Conservation (phyloP, 2,329 filamentous ascomycete genomes). For the Aspergillus persii region DNA sequence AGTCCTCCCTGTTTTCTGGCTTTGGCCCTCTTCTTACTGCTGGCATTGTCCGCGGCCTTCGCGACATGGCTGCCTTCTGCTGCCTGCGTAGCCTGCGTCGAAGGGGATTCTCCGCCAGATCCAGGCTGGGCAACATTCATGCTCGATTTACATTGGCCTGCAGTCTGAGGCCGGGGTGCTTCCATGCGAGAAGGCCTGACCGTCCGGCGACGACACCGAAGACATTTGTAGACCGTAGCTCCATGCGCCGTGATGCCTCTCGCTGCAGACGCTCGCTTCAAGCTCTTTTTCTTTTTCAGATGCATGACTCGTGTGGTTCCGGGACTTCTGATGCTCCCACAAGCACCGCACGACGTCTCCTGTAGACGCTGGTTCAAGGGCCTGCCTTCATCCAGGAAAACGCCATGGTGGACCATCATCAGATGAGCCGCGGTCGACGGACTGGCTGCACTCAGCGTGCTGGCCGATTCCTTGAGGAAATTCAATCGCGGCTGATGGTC, state of each 20-base stretch:
- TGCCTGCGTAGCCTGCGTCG: constrained; percentile 6
- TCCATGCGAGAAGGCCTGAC: constrained; percentile 25
- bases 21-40: constrained; percentile 57
- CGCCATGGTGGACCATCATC: constrained; percentile 35
- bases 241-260: constrained; percentile 16
- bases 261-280: constrained; percentile 9
- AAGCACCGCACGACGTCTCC: constrained; percentile 38
- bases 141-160: background rate
- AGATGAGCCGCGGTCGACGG: constrained; percentile 44
- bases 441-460: constrained; percentile 29
- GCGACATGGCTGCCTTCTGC: constrained; percentile 8
- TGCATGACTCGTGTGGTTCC: constrained; percentile 30
- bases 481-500: constrained; percentile 28
- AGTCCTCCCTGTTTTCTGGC: constrained; percentile 54
- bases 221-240: constrained; percentile 37
- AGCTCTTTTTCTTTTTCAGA: constrained; percentile 20
- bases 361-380: constrained; percentile 32
- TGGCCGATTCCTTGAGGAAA: constrained; percentile 39
- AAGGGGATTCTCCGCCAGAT: constrained; percentile 10
- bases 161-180: constrained; percentile 9
- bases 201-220: constrained; percentile 36
- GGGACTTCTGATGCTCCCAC: constrained; percentile 37
- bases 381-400: constrained; percentile 35
- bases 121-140: constrained; percentile 11
- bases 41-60: constrained; percentile 40